Conservation (phyloP, 129 eudicot genomes). For the Lactuca sativa region DNA sequence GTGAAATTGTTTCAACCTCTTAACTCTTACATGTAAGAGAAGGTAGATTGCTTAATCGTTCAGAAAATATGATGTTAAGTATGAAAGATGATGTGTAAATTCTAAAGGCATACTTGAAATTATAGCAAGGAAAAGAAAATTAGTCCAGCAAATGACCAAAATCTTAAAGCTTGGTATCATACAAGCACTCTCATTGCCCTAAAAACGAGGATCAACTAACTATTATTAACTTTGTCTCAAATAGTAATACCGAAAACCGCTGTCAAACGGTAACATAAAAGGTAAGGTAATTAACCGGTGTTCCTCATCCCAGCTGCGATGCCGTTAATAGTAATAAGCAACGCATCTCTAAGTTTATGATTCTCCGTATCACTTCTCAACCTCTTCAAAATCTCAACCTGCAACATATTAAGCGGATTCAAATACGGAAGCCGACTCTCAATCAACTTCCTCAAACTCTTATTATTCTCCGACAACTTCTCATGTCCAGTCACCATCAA, state of each 20-base stretch:
- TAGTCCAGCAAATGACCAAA: neutral
- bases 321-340: constrained; percentile 89
- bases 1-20: no score
- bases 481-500: constrained; percentile 80
- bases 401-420: constrained; percentile 90
- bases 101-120: no score
- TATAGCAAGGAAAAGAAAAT: neutral
- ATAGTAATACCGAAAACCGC: constrained; percentile 7
- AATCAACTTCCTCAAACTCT: constrained; percentile 65
- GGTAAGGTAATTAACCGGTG: constrained; percentile 54
- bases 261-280: neutral
- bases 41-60: no score
- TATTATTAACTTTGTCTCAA: neutral
- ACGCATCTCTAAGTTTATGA: constrained; percentile 70
- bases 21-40: no score
- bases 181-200: neutral
- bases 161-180: neutral
- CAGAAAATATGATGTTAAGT: no score
- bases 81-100: no score
- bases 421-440: constrained; percentile 87
- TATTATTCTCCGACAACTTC: constrained; percentile 66
- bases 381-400: constrained; percentile 91
- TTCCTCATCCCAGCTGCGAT: constrained; percentile 98
- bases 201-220: neutral
- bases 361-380: constrained; percentile 76